Evolutionary conservation across 805 yeast species (phyloP), one percentile per base, ranked within the genome.

Genomic region (Novakomyces olei): DNA sequence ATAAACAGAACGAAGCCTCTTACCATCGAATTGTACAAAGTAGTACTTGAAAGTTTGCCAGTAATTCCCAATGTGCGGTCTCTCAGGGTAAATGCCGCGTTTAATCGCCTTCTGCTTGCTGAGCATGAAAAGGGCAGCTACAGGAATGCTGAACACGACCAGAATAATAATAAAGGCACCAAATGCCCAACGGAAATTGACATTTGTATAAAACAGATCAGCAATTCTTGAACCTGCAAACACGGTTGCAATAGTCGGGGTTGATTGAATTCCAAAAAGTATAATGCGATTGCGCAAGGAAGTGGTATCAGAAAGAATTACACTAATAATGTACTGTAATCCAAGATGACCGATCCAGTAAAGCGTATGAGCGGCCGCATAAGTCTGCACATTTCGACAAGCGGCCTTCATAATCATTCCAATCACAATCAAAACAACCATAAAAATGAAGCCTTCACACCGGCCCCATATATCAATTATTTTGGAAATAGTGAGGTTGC

Each of bases 281-380:
- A 54, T 41, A 12, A 51, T 53, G 38, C 59, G 44, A 40, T 50
- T 39, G n/a, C 62, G 69, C 45, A 72, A 54, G 36, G 59, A 56
- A 7, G 78, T 68, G 42, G 65, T 60, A 52, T 72, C 81, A 2
- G 77, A 67, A 37, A 67, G 44, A 24, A 70, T 55, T 26, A 72
- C 50, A 37, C 65, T 57, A 22, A 70, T 45, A 26, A 67, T 49
- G 34, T 71, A 53, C 25, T 65, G 52, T 12, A 67, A 59, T 35
- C 79, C 79, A 20, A 67, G 61, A 46, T 63, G 69, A 5, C 81
- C 69, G 32, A 49, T 41, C 33, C 47, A 48, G 40, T 57, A 59
- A 26, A 60, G 48, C 10, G 67, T 66, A 1, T 69, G 56, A 42
- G 73, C 76, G 16, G 65, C 74, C 33, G 71, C 69, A 40, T 60